Conservation (phyloP, 768 basidiomycete species). For the Phylloporus sp. region DNA sequence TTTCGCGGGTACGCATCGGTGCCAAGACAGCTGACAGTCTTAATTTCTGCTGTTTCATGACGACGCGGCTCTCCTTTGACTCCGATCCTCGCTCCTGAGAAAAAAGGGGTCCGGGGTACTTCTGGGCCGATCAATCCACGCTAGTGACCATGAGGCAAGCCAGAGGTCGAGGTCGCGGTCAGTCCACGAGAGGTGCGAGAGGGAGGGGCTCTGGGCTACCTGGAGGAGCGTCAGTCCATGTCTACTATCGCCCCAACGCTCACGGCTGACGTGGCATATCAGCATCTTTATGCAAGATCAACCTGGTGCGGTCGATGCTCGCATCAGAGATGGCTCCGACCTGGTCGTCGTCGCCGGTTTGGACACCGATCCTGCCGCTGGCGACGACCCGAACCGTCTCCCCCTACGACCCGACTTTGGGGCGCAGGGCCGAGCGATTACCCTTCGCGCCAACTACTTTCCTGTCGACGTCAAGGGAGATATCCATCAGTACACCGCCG, state of each 20-base stretch:
- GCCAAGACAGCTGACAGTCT: background rate
- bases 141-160: too few relatives aligned
- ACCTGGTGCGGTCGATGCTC: conserved; percentile 49
- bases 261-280: background rate
- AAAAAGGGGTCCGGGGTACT: too few relatives aligned
- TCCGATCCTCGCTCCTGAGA: too few relatives aligned
- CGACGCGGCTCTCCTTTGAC: background rate
- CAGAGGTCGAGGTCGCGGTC: too few relatives aligned
- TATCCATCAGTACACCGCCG: conserved; percentile 38
- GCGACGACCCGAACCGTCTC: conserved; percentile 18
- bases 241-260: background rate
- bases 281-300: conserved; percentile 31
- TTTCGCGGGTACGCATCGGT: background rate
- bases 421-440: conserved; percentile 34
- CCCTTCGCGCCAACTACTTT: conserved; percentile 47
- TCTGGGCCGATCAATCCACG: too few relatives aligned
- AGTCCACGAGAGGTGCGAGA: too few relatives aligned
- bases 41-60: background rate
- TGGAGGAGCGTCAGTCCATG: conserved; percentile 18
- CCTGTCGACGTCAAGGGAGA: conserved; percentile 36
- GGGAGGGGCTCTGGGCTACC: conserved; percentile 11
- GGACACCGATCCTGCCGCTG: conserved; percentile 15
- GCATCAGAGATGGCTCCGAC: conserved; percentile 40
- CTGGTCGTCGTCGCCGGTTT: conserved; percentile 33
- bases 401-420: conserved; percentile 46